phyloP scores from a whole-genome alignment of 441 rosid species.

The Populus trichocarpa region DNA sequence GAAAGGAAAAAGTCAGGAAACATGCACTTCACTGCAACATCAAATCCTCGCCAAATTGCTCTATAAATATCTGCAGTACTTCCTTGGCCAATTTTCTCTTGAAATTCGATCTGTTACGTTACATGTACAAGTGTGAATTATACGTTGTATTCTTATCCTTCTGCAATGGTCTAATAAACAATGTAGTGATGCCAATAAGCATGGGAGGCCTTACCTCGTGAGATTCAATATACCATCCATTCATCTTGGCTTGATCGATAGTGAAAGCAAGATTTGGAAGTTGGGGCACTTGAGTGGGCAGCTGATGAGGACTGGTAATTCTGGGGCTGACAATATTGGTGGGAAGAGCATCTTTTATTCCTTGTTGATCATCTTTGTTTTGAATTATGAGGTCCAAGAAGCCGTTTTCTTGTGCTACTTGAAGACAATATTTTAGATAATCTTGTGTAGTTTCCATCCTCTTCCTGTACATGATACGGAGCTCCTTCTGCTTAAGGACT shows the following conservation, averaged over 20 bases:
- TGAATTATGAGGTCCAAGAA: conserved; percentile 39
- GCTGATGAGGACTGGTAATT: conserved; percentile 11
- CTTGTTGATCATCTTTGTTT: conserved; percentile 14
- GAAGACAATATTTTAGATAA: conserved; percentile 52
- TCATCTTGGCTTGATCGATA: conserved; percentile 36
- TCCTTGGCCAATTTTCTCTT: conserved; percentile 45
- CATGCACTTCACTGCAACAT: conserved; percentile 59
- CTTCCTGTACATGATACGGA: conserved; percentile 33
- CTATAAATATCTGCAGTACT: conserved; percentile 48
- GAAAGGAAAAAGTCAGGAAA: conserved; percentile 33
- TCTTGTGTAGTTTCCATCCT: conserved; percentile 52
- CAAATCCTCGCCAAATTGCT: conserved; percentile 50
- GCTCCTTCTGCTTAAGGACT: conserved; percentile 42
- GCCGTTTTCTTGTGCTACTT: conserved; percentile 54
- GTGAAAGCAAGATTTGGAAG: conserved; percentile 21
- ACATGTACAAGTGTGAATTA: background rate
- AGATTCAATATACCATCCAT: conserved; percentile 50
- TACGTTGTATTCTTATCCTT: background rate
- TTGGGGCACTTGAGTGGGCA: background rate
- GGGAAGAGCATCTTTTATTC: conserved; percentile 5
- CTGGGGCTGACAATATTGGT: conserved; percentile 3
- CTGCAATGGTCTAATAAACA: background rate
- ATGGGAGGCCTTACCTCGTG: conserved; percentile 27
- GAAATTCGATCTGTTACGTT: conserved; percentile 30
- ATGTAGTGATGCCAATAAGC: too few relatives aligned